Evolutionary conservation across 352 stramenopile species (phyloP), one percentile per base, ranked within the genome.

Genomic region (Blastocystis hominis): DNA sequence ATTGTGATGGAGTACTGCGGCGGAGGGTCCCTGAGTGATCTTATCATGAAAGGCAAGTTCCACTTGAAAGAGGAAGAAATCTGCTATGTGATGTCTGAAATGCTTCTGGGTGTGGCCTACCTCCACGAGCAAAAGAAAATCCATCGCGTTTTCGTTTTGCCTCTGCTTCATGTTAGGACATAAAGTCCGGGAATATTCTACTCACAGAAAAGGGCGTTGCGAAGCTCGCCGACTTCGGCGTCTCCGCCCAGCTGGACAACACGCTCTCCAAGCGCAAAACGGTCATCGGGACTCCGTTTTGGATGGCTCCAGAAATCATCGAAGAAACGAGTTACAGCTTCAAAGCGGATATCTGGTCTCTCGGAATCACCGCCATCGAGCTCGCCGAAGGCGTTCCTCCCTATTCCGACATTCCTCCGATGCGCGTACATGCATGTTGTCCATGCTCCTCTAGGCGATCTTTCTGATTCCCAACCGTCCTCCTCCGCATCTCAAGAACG

Each of bases 381-480:
- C 17, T 87, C 4, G 77, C 77, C 17, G 77, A 87, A 7, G 77
- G 77, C 20, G 15, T 42, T 4, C 77, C 55, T 55, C 77, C 77
- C 7, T 87, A 61, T 17, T 30, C 50, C 34, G 17, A 76, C 44
- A 86, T 86, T 2, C 95, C 98, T 90, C 97, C 96, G 3, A 97
- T 99, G 91, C 94, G 97, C 69, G 53, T 66, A 75, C 40, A 0
- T 5, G 10, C 50, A 56, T 13, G 13, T 20, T 9, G 10, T 20
- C 13, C n/a, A 34, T 44, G 15, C 15, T 24, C 5, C 38, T 84
- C 40, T 47, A 90, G 66, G 97, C 97, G 75, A 94, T 99, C 78
- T 98, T 99, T 90, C 93, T 99, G 87, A 98, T 99, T 89, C 95
- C 96, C 5, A 95, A 94, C 55, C 95, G 95, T 90, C 92, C 95